Evolutionary conservation across 2,329 filamentous ascomycete genomes (phyloP), one percentile per base, ranked within the genome.

Genomic region (Emmonsiellopsis sp.): DNA sequence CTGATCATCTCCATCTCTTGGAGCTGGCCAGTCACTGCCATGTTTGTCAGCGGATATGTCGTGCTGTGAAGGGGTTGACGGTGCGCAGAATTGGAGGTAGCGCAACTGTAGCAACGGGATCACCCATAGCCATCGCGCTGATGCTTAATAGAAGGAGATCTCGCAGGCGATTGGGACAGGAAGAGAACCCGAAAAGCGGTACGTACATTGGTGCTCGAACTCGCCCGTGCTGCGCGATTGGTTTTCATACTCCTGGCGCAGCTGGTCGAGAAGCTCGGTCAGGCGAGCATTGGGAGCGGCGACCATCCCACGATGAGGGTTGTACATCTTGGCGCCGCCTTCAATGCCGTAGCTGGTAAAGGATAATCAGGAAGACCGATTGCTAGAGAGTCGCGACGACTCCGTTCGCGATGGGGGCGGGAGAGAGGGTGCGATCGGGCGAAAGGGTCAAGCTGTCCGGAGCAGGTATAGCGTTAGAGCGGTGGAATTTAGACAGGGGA

Each of bases 1-100:
- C 91, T 81, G 49, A 98, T 89, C 65, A 95, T 81, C 68, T 95
- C 88, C 80, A 97, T 93, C 74, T 98, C 93, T 65, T 92, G 86
- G 59, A 96, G 86, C 70, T 98, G 93, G 49, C 84, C 82, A 55
- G 88, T 84, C 67, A 97, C 93, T 96, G 70, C 61, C 63, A 53
- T 53, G 55, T 55, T 58, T 60, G 60, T 65, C 61, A 63, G 64
- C 61, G 60, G 21, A 27, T 27, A 27, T 5, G 21, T 27, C 21
- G 21, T 27, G 21, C 21, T 27, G 3, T 27, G 21, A 27, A 27
- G 21, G 21, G 21, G 21, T 27, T 27, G 21, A 27, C 21, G 21
- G 5, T 27, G 21, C 21, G 3, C 21, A 27, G 21, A 27, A 27
- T 27, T 27, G 21, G 21, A 27, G 21, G 21, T 2, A 5, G 21